Percentiles rank a stretch among this genome's conserved stretches.
Conservation (phyloP, 2,329 filamentous ascomycete genomes). For the Colletotrichum agaves region DNA sequence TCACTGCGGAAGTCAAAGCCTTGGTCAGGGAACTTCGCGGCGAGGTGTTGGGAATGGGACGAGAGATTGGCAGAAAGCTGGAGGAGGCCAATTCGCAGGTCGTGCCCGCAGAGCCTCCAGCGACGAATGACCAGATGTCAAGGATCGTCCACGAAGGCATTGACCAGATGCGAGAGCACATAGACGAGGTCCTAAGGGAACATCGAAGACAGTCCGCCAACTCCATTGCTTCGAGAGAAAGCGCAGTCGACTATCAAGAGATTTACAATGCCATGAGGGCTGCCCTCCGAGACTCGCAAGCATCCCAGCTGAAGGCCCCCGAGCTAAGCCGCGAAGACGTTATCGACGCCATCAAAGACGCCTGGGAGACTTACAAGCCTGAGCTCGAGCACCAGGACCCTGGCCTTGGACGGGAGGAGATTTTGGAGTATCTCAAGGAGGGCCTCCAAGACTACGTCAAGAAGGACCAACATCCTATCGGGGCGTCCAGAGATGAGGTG, state of each 20-base stretch:
- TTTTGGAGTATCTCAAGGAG: slow-evolving; percentile 86
- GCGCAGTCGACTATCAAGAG: slow-evolving; percentile 79
- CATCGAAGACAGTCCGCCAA: slow-evolving; percentile 75
- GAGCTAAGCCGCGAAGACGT: slow-evolving; percentile 83
- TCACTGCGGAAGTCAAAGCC: slow-evolving; percentile 92
- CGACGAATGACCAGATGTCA: slow-evolving; percentile 76
- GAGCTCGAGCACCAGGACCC: slow-evolving; percentile 92
- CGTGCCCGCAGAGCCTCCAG: slow-evolving; percentile 50
- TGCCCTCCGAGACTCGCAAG: slow-evolving; percentile 73
- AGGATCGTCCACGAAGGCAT: slow-evolving; percentile 84
- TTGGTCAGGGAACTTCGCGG: slow-evolving; percentile 89
- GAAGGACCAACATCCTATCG: slow-evolving; percentile 61
- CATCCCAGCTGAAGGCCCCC: slow-evolving; percentile 55
- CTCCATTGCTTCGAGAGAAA: slow-evolving; percentile 69
- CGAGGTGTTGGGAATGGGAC: slow-evolving; percentile 93
- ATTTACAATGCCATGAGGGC: slow-evolving; percentile 87
- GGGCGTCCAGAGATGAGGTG: slow-evolving; percentile 84
- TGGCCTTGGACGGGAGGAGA: slow-evolving; percentile 89
- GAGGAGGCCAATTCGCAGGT: slow-evolving; percentile 66
- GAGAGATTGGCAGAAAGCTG: slow-evolving; percentile 88
- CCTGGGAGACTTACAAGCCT: slow-evolving; percentile 94
- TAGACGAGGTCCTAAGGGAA: slow-evolving; percentile 82
- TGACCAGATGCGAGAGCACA: slow-evolving; percentile 83
- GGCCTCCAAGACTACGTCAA: slow-evolving; percentile 81
- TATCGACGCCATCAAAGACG: slow-evolving; percentile 85